Conservation (phyloP, 768 basidiomycete species). For the Lactifluus pinguis region DNA sequence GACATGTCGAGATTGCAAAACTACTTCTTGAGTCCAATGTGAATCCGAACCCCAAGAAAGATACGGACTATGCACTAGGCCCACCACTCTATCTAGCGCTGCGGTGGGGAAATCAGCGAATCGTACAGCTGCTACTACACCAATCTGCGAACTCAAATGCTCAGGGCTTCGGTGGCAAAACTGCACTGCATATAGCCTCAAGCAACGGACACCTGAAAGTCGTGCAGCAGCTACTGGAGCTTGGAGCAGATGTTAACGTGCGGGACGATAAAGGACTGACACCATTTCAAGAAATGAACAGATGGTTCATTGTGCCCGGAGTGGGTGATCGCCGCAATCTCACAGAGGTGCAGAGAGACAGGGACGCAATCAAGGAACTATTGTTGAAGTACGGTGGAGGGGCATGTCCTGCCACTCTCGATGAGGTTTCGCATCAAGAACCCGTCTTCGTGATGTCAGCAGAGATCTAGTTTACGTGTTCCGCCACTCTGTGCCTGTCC, state of each 20-base stretch:
- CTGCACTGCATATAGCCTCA: not conserved
- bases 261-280: not conserved
- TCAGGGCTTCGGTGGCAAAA: not conserved
- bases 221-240: not conserved
- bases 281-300: not conserved
- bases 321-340: too few relatives aligned
- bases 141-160: not conserved
- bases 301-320: too few relatives aligned
- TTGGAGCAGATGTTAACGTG: not conserved
- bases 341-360: too few relatives aligned
- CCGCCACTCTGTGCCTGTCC: too few relatives aligned
- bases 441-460: too few relatives aligned
- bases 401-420: too few relatives aligned
- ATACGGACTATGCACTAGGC: accelerated
- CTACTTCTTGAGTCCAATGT: too few relatives aligned
- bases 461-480: too few relatives aligned
- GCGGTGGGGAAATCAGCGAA: not conserved
- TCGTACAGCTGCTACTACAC: not conserved
- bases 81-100: not conserved
- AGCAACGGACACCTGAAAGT: not conserved
- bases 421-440: too few relatives aligned
- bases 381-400: not conserved
- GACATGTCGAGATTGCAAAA: too few relatives aligned
- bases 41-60: too few relatives aligned
- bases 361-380: not conserved